phyloP scores from a whole-genome alignment of 192 early-diverging fungal species.

The Coemansia javaensis region DNA sequence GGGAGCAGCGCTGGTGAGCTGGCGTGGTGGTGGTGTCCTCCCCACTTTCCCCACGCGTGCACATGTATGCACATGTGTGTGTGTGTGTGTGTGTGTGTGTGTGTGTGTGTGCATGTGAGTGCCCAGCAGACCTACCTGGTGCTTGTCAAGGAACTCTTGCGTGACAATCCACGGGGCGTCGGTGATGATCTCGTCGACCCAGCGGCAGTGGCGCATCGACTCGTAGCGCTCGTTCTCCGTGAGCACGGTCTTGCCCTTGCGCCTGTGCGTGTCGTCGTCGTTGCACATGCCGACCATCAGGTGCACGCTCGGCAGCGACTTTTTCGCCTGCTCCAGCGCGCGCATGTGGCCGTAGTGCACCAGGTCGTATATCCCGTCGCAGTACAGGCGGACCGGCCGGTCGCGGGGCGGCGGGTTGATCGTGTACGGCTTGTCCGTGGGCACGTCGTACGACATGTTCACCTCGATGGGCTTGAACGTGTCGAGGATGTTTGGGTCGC shows the following conservation, averaged over 20 bases:
- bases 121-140: constrained; percentile 54
- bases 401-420: constrained; percentile 66
- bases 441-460: constrained; percentile 33
- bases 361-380: constrained; percentile 83
- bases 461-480: constrained; percentile 36
- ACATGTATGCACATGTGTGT: neutral
- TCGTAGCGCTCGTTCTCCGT: constrained; percentile 73
- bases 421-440: constrained; percentile 45
- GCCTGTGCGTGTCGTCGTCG: constrained; percentile 67
- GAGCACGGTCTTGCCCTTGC: constrained; percentile 80
- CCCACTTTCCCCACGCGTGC: too few species aligned
- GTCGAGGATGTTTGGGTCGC: constrained; percentile 32
- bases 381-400: constrained; percentile 74
- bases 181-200: constrained; percentile 76
- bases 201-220: constrained; percentile 74
- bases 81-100: neutral
- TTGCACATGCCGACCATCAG: constrained; percentile 74
- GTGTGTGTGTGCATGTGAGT: too few species aligned
- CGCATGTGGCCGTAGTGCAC: constrained; percentile 81
- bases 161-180: constrained; percentile 74
- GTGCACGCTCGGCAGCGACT: constrained; percentile 68
- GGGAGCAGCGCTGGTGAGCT: too few species aligned
- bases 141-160: constrained; percentile 69
- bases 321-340: constrained; percentile 79
- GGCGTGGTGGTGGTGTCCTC: too few species aligned